These are phyloP conservation scores for Rhynchosporium graminicola DNA, from an alignment of 2,329 filamentous ascomycete genomes.

Conservation along the genomic window DNA sequence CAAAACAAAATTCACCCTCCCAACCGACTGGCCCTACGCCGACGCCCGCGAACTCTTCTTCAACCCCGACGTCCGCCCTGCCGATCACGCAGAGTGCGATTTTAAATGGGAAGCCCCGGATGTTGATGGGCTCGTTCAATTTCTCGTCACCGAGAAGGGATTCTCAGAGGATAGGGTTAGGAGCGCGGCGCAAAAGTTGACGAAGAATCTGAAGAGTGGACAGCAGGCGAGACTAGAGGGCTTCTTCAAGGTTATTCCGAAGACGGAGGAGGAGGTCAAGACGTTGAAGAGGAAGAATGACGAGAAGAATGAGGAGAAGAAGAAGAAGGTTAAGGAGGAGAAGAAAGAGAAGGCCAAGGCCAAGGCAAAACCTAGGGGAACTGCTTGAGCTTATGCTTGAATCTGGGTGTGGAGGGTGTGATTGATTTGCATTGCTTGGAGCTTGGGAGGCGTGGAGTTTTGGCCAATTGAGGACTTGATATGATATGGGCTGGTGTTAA, in stretches of 20 bases:
- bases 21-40: conserved; percentile 94
- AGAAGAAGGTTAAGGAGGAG: conserved; percentile 92
- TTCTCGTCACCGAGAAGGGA: conserved; percentile 89
- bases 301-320: conserved; percentile 86
- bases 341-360: conserved; percentile 93
- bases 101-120: conserved; percentile 98
- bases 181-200: conserved; percentile 71
- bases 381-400: conserved; percentile 27
- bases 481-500: background rate
- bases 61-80: conserved; percentile 81
- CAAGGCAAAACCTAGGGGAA: conserved; percentile 76
- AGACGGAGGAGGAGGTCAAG: conserved; percentile 83
- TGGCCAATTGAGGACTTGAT: background rate
- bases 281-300: conserved; percentile 90
- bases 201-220: conserved; percentile 87
- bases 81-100: conserved; percentile 84
- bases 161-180: conserved; percentile 95
- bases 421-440: conserved; percentile 21
- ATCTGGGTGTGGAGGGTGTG: background rate
- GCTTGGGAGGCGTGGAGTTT: conserved; percentile 13
- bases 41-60: conserved; percentile 93
- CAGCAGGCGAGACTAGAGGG: conserved; percentile 92
- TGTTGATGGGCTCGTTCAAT: conserved; percentile 84
- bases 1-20: conserved; percentile 77
- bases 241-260: conserved; percentile 93